These are phyloP conservation scores for Metroxylon sagu DNA, from an alignment of 176 grass and related monocot species.

Conservation along the genomic window DNA sequence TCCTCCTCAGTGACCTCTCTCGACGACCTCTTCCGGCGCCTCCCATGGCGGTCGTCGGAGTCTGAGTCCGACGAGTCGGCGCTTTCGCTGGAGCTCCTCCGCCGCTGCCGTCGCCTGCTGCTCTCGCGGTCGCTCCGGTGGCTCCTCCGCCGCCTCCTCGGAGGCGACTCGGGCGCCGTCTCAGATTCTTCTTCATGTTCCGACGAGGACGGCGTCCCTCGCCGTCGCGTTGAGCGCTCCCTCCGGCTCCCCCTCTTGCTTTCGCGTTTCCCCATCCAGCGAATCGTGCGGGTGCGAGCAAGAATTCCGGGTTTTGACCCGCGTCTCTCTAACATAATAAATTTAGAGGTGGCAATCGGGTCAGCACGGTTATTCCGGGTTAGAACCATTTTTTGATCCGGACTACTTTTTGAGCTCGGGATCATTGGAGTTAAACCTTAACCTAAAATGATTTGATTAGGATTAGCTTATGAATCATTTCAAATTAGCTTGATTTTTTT, in stretches of 20 bases:
- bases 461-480: no score
- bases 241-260: constrained; percentile 19
- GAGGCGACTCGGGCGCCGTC: constrained; percentile 11
- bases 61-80: constrained; percentile 31
- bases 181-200: constrained; percentile 1
- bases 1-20: constrained; percentile 76
- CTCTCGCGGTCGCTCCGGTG: constrained; percentile 9
- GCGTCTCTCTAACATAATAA: no score
- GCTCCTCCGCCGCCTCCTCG: constrained; percentile 11
- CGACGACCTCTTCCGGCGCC: constrained; percentile 12
- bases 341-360: no score
- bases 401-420: no score
- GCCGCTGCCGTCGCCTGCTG: constrained; percentile 16
- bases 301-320: no score
- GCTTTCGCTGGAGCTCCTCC: constrained; percentile 29
- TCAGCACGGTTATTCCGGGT: no score
- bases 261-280: constrained; percentile 17
- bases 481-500: no score
- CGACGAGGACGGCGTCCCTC: neutral
- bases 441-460: no score
- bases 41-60: constrained; percentile 28
- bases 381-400: no score
- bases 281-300: no score
- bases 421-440: no score
- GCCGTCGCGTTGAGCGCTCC: constrained; percentile 26